Evolutionary conservation across 768 basidiomycete genomes (phyloP), one percentile per base, ranked within the genome.

Genomic region (Phanerochaete carnosa): DNA sequence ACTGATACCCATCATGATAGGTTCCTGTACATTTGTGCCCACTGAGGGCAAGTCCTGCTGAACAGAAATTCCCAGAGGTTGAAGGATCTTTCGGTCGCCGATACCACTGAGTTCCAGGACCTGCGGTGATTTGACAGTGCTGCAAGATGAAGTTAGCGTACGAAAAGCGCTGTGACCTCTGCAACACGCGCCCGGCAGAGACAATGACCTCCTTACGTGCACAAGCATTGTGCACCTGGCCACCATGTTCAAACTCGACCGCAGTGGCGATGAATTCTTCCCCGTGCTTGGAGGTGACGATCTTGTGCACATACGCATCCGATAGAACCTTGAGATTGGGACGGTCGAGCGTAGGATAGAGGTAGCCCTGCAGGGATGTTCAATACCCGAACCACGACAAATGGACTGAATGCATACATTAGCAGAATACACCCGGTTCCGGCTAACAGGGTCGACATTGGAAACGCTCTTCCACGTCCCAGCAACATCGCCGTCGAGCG

Each of bases 221-320:
- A n/a, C n/a, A n/a, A n/a, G n/a, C n/a, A n/a, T n/a, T n/a, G n/a
- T n/a, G n/a, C n/a, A n/a, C n/a, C 23, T 65, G 51, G 1, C 69
- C 73, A 6, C 54, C 60, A 32, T 59, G 49, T 30, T 71, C 65
- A 68, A 79, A 80, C 39, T 69, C 67, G 9, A 81, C 72, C 0
- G 75, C 77, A 16, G 66, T 69, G 1, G 78, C 79, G 19, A 73
- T 62, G 16, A 59, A 19, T 0, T 35, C 43, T 9, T 45, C 59
- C 3, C 50, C 62, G 13, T 52, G 23, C 16, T 51, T 56, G 6
- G 47, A 26, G 5, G 60, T 53, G 6, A 70, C n/a, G 22, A 73
- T 58, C 15, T 50, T 61, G 9, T 12, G 33, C 3, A 65, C 73
- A n/a, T 54, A 51, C 5, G 73, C 72, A 1, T 51, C 61, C 12